These are phyloP conservation scores for Brassica juncea DNA, from an alignment of 345 rosid species.

Conservation along the genomic window DNA sequence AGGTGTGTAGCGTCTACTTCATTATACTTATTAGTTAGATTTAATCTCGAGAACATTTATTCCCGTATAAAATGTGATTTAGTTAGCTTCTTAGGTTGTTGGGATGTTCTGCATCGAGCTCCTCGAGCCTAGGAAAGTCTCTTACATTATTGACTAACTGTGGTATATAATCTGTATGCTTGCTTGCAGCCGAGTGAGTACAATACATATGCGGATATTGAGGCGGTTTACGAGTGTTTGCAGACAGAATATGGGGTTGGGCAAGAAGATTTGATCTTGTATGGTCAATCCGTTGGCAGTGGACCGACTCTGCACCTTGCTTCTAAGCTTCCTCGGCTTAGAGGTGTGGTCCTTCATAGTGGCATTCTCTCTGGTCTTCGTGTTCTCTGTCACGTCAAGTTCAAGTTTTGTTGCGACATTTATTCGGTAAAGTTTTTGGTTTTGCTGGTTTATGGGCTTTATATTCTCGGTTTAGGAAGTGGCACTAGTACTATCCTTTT, in stretches of 20 bases:
- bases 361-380: conserved; percentile 99
- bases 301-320: conserved; percentile 98
- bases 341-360: conserved; percentile 97
- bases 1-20: conserved; percentile 55
- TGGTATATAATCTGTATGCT: background rate
- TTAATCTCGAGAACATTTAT: background rate
- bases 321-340: conserved; percentile 87
- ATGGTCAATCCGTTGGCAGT: conserved; percentile 98
- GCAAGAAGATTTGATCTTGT: conserved; percentile 88
- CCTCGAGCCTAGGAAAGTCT: conserved; percentile 1
- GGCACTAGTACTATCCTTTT: background rate
- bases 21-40: background rate
- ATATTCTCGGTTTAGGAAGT: background rate
- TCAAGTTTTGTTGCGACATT: conserved; percentile 84
- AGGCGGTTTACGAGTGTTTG: conserved; percentile 90
- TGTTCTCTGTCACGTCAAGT: conserved; percentile 93
- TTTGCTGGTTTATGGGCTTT: background rate
- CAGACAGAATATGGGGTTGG: conserved; percentile 90
- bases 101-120: conserved; percentile 10
- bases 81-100: conserved; percentile 15
- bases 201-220: conserved; percentile 94
- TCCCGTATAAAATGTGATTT: background rate
- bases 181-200: conserved; percentile 87
- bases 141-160: background rate
- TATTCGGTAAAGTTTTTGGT: conserved; percentile 53